Conservation (phyloP, 1,284 basidiomycete genomes). For the Malassezia cuniculi region DNA sequence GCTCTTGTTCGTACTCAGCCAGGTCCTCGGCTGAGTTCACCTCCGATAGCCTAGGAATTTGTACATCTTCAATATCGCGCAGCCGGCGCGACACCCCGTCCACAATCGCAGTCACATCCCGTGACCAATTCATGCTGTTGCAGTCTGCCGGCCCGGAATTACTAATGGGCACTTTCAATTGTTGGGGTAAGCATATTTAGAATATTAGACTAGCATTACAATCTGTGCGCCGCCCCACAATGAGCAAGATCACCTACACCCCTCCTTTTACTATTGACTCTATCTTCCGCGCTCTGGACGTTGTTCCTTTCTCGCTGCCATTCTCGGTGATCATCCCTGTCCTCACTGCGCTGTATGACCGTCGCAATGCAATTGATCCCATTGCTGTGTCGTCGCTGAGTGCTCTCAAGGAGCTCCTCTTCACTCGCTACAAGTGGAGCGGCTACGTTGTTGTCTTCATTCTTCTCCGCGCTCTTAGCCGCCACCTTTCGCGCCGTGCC, state of each 20-base stretch:
- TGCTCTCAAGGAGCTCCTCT: conserved; percentile 17
- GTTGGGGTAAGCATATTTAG: too few relatives aligned
- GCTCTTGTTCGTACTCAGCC: conserved; percentile 20
- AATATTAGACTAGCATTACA: too few relatives aligned
- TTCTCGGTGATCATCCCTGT: conserved; percentile 30
- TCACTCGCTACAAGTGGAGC: conserved; percentile 26
- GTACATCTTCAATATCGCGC: conserved; percentile 20
- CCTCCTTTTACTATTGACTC: conserved; percentile 31
- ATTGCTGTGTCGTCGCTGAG: conserved; percentile 1
- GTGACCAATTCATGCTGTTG: too few relatives aligned
- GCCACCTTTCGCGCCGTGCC: conserved; percentile 23
- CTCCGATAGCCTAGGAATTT: conserved; percentile 17
- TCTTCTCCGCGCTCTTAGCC: conserved; percentile 25
- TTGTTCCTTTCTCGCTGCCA: conserved; percentile 27
- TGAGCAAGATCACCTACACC: conserved; percentile 12
- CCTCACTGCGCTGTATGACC: conserved; percentile 23
- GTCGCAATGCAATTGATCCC: conserved; percentile 6
- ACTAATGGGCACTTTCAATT: too few relatives aligned
- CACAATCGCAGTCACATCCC: conserved; percentile 16
- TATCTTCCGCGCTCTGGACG: conserved; percentile 19
- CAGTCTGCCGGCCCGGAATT: too few relatives aligned
- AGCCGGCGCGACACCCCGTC: conserved; percentile 17
- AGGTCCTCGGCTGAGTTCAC: conserved; percentile 16
- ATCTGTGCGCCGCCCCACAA: neutral
- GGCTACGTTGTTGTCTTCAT: conserved; percentile 24